These are phyloP conservation scores for Fagopyrum tataricum DNA, from an alignment of 148 eudicot species.

Conservation along the genomic window DNA sequence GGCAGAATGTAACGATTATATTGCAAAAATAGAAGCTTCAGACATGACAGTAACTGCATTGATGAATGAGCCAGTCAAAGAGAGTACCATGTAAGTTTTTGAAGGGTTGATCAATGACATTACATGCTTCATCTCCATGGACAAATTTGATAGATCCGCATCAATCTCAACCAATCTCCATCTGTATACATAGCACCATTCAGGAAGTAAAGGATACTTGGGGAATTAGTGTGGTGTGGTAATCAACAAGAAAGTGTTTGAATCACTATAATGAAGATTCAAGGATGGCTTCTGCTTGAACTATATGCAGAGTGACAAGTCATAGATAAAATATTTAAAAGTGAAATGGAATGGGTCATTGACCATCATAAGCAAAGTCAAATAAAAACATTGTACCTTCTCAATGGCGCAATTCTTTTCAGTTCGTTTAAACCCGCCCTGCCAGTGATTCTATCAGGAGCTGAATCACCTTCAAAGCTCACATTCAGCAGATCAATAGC, in stretches of 20 bases:
- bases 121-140: constrained; percentile 78
- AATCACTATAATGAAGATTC: neutral
- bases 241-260: neutral
- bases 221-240: neutral
- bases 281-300: neutral
- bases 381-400: constrained; percentile 43
- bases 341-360: neutral
- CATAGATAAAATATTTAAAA: neutral
- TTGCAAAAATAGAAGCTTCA: neutral
- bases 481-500: constrained; percentile 90
- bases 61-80: neutral
- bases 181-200: constrained; percentile 26
- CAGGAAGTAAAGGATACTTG: neutral
- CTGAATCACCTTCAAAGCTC: constrained; percentile 76
- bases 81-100: constrained; percentile 76
- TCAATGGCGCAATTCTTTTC: constrained; percentile 50
- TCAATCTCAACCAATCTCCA: constrained; percentile 98
- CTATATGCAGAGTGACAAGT: constrained; percentile 7
- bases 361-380: neutral
- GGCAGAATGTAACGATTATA: neutral
- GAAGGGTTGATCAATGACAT: constrained; percentile 80
- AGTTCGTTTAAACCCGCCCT: constrained; percentile 74
- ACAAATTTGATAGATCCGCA: constrained; percentile 61
- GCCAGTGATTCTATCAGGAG: constrained; percentile 94
- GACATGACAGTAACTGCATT: neutral